Percentiles rank a stretch among this genome's conserved stretches.
Evolutionary conservation across 148 eudicot species (phyloP).

Genomic region (Silene uniflora): DNA sequence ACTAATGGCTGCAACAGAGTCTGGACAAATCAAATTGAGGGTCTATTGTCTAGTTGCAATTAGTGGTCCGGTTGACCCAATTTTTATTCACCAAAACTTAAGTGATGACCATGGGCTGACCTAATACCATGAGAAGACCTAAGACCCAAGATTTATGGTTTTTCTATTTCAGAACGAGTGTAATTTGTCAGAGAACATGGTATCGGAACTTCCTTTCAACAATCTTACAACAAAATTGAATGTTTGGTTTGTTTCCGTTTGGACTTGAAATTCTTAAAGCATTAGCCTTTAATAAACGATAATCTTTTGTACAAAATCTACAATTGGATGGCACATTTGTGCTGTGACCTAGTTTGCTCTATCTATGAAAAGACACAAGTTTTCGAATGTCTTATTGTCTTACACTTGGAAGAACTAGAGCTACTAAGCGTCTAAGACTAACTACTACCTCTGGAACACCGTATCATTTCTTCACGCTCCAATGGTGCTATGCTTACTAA

Average conservation of each 20-base stretch:
- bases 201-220: too few relatives aligned
- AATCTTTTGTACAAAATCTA: slow-evolving; percentile 28
- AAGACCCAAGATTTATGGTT: too few relatives aligned
- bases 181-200: too few relatives aligned
- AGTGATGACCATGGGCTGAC: too few relatives aligned
- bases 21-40: too few relatives aligned
- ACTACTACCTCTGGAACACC: slow-evolving; percentile 33
- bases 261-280: not conserved
- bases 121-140: too few relatives aligned
- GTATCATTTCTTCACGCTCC: slow-evolving; percentile 51
- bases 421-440: slow-evolving; percentile 6
- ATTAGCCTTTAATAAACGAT: slow-evolving; percentile 2
- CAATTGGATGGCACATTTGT: slow-evolving; percentile 19
- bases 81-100: too few relatives aligned
- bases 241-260: not conserved
- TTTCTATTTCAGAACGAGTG: too few relatives aligned
- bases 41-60: too few relatives aligned
- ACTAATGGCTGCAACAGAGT: too few relatives aligned
- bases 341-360: slow-evolving; percentile 17
- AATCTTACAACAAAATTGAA: not conserved
- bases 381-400: slow-evolving; percentile 9
- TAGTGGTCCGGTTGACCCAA: too few relatives aligned
- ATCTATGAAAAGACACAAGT: slow-evolving; percentile 5
- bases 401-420: not conserved
- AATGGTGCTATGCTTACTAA: slow-evolving; percentile 49